Base-by-base conservation (phyloP, 306 rosid species). In the Prunus dulcis region DNA sequence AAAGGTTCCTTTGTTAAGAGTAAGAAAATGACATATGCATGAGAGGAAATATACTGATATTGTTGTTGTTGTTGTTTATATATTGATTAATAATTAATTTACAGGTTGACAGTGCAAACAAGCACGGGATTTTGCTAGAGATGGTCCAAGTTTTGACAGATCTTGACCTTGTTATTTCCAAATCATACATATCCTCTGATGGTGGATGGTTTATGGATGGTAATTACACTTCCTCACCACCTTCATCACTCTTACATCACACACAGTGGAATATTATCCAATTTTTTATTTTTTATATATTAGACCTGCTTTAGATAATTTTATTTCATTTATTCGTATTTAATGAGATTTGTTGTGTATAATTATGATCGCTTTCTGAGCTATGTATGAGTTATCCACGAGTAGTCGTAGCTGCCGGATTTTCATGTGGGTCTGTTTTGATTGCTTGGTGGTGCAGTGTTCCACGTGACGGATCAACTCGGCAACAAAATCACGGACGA, bases 171-270 rank as follows among this genome's bases (percentile, higher is more conserved):
- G 81, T 86, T n/a, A 96, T 96, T 76, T 89, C 96, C 60, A 96
- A 89, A 83, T 92, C 99, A 30, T 96, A 90, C 81, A 92, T 92
- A 71, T 96, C 97, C 46, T 96, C 99, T 1, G 97, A 92, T 55
- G 98, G 99, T 76, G 97, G 97, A 78, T 95, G 99, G 98, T 86
- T 91, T 69, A 95, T 92, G 99, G 99, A 92, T 66, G 97, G 99
- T 92, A 41, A 83, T 93, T 84, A 9, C 52, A 52, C 23, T 41
- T 17, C 14, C 43, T n/a, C 5, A 43, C 2, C 9, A 49, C 11
- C 72, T 52, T 66, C 19, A 47, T 15, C 58, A 14, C 18, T 53
- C 82, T 64, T 62, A 6, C 64, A 52, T 49, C 49, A 43, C 28
- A 4, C 5, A 20, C 17, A 71, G 62, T 56, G 5, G 20, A 8